Conservation (phyloP, 768 basidiomycete species). For the Trametes sanguinea region DNA sequence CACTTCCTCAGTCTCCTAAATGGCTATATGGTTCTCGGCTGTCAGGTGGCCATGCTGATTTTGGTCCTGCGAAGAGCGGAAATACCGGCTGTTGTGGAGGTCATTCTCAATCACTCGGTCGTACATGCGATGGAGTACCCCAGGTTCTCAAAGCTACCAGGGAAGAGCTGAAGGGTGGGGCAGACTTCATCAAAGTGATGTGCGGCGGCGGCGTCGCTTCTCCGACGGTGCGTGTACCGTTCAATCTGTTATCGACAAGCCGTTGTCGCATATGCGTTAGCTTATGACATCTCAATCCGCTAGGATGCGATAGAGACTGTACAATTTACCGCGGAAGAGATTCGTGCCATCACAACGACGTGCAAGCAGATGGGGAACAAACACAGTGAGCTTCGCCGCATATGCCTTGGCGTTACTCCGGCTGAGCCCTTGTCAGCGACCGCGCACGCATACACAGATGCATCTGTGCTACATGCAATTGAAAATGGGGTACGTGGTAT, state of each 20-base stretch:
- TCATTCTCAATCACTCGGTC: conserved; percentile 31
- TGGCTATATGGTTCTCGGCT: too few relatives aligned
- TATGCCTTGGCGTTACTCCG: not conserved
- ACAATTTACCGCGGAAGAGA: conserved; percentile 46
- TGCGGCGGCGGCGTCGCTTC: conserved; percentile 45
- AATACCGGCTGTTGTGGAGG: conserved; percentile 40
- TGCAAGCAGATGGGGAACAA: conserved; percentile 43
- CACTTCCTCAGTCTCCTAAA: not conserved
- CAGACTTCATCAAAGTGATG: conserved; percentile 46
- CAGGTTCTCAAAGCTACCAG: conserved; percentile 38
- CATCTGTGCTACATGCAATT: conserved; percentile 45
- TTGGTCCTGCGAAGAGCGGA: conserved; percentile 21
- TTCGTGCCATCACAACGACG: conserved; percentile 44
- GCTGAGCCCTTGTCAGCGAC: conserved; percentile 24
- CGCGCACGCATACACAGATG: conserved; percentile 40
- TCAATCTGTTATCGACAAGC: too few relatives aligned
- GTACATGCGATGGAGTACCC: conserved; percentile 42
- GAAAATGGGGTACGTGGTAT: conserved; percentile 47
- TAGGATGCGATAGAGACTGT: conserved; percentile 43
- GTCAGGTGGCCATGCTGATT: conserved; percentile 43
- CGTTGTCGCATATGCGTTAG: not conserved
- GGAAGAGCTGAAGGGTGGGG: conserved; percentile 42
- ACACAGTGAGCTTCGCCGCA: conserved; percentile 33
- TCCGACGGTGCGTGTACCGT: conserved; percentile 35
- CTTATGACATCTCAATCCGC: too few relatives aligned